phyloP scores from a whole-genome alignment of 2,329 filamentous ascomycete species.

The Reticulascus tulasneorum region DNA sequence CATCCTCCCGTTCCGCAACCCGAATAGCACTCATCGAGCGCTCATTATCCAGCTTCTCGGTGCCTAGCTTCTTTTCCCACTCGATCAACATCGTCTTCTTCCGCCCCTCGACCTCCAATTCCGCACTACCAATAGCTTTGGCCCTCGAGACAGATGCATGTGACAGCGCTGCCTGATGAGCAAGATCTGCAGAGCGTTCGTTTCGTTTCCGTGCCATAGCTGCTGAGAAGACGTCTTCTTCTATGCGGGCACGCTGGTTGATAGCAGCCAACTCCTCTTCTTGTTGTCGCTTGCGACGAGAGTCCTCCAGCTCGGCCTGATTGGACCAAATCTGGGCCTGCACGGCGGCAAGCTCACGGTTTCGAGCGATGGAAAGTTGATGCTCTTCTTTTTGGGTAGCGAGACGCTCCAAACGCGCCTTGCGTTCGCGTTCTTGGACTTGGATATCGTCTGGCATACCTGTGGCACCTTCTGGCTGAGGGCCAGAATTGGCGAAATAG shows the following conservation, averaged over 20 bases:
- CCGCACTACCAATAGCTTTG: conserved; percentile 41
- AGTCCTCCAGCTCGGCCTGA: conserved; percentile 48
- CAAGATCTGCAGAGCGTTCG: conserved; percentile 31
- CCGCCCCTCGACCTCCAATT: conserved; percentile 40
- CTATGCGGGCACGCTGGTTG: conserved; percentile 40
- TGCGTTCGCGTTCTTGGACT: conserved; percentile 46
- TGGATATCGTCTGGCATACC: conserved; percentile 49
- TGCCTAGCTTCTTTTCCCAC: conserved; percentile 44
- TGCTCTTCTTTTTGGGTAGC: conserved; percentile 47
- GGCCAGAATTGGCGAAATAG: conserved; percentile 49
- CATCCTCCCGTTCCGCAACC: conserved; percentile 46
- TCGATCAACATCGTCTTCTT: conserved; percentile 41
- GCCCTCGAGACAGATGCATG: conserved; percentile 40
- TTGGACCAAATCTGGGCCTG: conserved; percentile 47
- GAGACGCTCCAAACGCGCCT: conserved; percentile 40
- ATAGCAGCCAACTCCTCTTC: conserved; percentile 40
- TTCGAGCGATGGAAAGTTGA: conserved; percentile 40
- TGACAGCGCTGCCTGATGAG: conserved; percentile 44
- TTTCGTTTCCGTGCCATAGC: conserved; percentile 31
- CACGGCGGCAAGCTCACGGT: conserved; percentile 46
- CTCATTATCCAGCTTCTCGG: conserved; percentile 44
- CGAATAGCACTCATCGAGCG: conserved; percentile 45
- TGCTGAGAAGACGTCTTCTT: conserved; percentile 38
- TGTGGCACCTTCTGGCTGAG: conserved; percentile 49
- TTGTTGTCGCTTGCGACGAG: conserved; percentile 41